Evolutionary conservation across 192 early-diverging fungal species (phyloP).

Genomic region (Radiomyces spectabilis): DNA sequence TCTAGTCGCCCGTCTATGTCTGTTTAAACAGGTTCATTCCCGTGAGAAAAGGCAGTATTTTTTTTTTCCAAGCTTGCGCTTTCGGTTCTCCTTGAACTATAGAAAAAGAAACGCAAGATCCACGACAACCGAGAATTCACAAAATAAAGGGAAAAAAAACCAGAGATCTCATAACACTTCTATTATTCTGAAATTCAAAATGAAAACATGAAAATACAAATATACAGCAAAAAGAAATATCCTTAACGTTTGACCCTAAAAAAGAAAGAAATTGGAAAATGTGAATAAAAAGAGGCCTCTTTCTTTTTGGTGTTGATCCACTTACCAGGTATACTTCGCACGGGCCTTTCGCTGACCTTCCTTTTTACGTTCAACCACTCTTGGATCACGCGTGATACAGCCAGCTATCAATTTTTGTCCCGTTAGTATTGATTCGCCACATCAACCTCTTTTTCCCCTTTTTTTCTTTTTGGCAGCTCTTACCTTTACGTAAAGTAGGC

Average conservation of each 20-base stretch:
- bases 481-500: slow-evolving; percentile 45
- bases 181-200: too few relatives aligned
- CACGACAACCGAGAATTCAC: too few relatives aligned
- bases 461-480: background rate
- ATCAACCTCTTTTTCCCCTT: background rate
- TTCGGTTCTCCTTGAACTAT: too few relatives aligned
- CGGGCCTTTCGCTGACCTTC: slow-evolving; percentile 91
- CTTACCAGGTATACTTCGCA: slow-evolving; percentile 79
- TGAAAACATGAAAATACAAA: too few relatives aligned
- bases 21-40: too few relatives aligned
- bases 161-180: too few relatives aligned
- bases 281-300: background rate
- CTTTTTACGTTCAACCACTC: slow-evolving; percentile 94
- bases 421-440: background rate
- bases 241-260: slow-evolving; percentile 49
- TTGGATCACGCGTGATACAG: slow-evolving; percentile 52
- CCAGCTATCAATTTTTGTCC: slow-evolving; percentile 31
- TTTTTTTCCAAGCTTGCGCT: too few relatives aligned
- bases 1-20: too few relatives aligned
- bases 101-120: too few relatives aligned
- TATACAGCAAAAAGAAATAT: background rate
- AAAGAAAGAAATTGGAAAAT: background rate
- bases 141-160: too few relatives aligned
- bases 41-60: too few relatives aligned
- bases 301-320: background rate